A percentile compares a stretch with the other conserved stretches of the same genome.
Conservation (phyloP, 2,329 filamentous ascomycete genomes). For the Penicillium vulpinum region DNA sequence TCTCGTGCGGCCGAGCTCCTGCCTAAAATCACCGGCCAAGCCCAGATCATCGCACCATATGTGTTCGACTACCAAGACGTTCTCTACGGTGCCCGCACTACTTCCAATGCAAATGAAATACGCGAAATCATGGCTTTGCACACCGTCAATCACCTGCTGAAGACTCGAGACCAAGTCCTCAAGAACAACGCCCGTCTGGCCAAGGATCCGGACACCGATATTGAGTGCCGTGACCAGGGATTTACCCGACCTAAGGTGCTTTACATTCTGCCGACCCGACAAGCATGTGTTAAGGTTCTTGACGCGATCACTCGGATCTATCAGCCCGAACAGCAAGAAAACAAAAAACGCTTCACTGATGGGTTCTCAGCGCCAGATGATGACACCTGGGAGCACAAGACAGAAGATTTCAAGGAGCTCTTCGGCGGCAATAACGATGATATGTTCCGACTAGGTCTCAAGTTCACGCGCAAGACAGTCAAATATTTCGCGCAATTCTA, state of each 20-base stretch:
- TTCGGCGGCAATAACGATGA: constrained; percentile 97
- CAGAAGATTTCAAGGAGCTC: constrained; percentile 82
- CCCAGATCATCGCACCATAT: constrained; percentile 66
- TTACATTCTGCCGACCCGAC: constrained; percentile 83
- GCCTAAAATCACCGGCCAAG: constrained; percentile 59
- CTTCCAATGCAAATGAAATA: constrained; percentile 66
- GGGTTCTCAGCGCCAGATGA: constrained; percentile 70
- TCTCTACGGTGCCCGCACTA: constrained; percentile 70
- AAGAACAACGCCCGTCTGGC: constrained; percentile 85
- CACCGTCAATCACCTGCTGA: constrained; percentile 87
- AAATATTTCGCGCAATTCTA: constrained; percentile 97
- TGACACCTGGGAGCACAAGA: constrained; percentile 70
- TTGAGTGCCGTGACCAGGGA: constrained; percentile 86
- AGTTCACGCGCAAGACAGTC: constrained; percentile 93
- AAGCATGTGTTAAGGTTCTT: constrained; percentile 77
- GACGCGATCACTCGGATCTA: constrained; percentile 74
- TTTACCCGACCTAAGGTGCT: constrained; percentile 94
- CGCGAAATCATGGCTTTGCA: constrained; percentile 77
- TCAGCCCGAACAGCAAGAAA: constrained; percentile 88
- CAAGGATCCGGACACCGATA: constrained; percentile 64
- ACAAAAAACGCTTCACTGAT: constrained; percentile 88
- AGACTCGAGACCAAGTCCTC: constrained; percentile 85
- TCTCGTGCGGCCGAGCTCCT: constrained; percentile 56
- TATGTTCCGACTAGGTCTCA: constrained; percentile 93
- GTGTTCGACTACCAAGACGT: constrained; percentile 83